Conservation (phyloP, 331 rosid species). For the Pyracantha coccinea region DNA sequence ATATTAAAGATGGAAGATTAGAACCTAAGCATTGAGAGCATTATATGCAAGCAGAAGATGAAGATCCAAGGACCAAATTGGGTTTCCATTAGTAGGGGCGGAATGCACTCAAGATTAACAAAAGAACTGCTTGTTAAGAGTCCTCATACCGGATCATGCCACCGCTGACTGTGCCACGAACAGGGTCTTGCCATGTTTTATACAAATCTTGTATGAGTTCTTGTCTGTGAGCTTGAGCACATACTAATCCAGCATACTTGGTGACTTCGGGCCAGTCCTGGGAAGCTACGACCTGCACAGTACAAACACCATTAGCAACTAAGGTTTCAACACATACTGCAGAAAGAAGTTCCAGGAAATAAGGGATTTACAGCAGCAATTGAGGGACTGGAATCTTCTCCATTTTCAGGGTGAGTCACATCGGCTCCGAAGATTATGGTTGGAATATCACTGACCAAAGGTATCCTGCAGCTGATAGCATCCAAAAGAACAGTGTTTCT, state of each 20-base stretch:
- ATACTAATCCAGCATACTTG: constrained; percentile 85
- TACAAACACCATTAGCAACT: constrained; percentile 15
- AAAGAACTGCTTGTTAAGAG: neutral
- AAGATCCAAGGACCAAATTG: neutral
- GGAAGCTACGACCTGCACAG: constrained; percentile 84
- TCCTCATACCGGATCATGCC: constrained; percentile 79
- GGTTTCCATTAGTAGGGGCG: neutral
- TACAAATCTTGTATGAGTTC: constrained; percentile 91
- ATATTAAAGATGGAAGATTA: neutral
- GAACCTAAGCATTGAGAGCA: neutral
- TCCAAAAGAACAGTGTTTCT: constrained; percentile 93
- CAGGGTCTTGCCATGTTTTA: constrained; percentile 93
- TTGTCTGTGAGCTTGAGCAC: constrained; percentile 96
- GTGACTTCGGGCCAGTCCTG: constrained; percentile 99
- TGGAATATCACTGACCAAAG: constrained; percentile 86
- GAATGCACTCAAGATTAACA: no score
- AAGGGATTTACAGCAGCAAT: constrained; percentile 66
- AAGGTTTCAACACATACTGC: neutral
- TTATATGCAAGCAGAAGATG: neutral
- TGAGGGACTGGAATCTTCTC: constrained; percentile 91
- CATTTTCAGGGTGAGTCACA: constrained; percentile 96
- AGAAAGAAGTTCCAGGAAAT: neutral
- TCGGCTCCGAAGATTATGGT: constrained; percentile 97
- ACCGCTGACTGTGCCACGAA: constrained; percentile 79
- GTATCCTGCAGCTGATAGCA: constrained; percentile 90